Conservation (phyloP, 805 yeast genomes). For the Wickerhamomyces chambardii region DNA sequence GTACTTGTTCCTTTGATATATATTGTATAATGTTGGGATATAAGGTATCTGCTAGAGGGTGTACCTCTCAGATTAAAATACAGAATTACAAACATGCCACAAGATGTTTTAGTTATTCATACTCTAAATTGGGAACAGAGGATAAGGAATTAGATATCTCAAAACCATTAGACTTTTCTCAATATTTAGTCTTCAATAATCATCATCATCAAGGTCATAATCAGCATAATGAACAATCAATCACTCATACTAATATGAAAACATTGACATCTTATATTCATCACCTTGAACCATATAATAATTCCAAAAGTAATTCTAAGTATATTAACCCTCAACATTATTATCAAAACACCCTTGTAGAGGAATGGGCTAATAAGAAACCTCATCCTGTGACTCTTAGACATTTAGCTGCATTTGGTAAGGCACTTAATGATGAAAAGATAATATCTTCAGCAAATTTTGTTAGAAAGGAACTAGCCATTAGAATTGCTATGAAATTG, state of each 20-base stretch:
- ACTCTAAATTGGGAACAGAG: neutral
- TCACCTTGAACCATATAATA: slow-evolving; percentile 25
- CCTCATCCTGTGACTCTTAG: slow-evolving; percentile 89
- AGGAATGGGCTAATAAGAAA: slow-evolving; percentile 50
- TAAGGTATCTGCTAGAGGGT: too few species aligned
- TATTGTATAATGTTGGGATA: too few species aligned
- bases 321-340: slow-evolving; percentile 66
- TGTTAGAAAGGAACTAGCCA: slow-evolving; percentile 78
- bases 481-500: slow-evolving; percentile 73
- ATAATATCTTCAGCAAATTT: slow-evolving; percentile 80
- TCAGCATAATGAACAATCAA: too few species aligned
- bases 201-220: too few species aligned
- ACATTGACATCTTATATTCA: slow-evolving; percentile 19
- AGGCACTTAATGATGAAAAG: slow-evolving; percentile 65
- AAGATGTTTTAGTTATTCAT: neutral
- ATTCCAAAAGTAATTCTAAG: slow-evolving; percentile 24
- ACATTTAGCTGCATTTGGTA: slow-evolving; percentile 87
- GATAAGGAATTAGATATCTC: neutral
- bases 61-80: too few species aligned
- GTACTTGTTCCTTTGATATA: too few species aligned
- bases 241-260: slow-evolving; percentile 5
- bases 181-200: too few species aligned
- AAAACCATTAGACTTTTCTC: neutral
- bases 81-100: too few species aligned
- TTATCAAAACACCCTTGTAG: slow-evolving; percentile 69